Evolutionary conservation across 768 basidiomycete species (phyloP).

Genomic region (Tulasnella calospora): DNA sequence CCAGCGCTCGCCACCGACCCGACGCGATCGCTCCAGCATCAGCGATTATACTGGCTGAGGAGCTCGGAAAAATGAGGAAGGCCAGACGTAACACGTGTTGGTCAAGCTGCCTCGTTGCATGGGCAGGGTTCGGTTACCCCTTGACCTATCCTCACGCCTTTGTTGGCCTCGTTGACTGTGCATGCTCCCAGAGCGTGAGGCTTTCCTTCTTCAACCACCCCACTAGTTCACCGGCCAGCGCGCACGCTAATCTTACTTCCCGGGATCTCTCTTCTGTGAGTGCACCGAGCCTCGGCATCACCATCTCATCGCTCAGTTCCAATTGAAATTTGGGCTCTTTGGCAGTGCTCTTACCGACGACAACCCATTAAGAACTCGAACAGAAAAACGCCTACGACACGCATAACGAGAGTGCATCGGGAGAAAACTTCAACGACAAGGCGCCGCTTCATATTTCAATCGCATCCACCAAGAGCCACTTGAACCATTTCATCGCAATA

Average conservation of each 20-base stretch:
- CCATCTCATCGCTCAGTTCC: neutral
- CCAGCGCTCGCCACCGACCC: slow-evolving; percentile 1
- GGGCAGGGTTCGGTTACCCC: slow-evolving; percentile 22
- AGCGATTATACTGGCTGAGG: neutral
- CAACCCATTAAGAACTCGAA: neutral
- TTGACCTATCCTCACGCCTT: slow-evolving; percentile 9
- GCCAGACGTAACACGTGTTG: slow-evolving; percentile 6
- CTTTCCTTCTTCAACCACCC: slow-evolving; percentile 9
- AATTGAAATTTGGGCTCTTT: neutral
- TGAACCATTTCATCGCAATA: neutral
- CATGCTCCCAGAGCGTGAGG: slow-evolving; percentile 11
- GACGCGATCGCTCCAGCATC: neutral
- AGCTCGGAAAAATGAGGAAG: neutral
- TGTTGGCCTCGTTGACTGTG: slow-evolving; percentile 26
- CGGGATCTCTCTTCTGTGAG: slow-evolving; percentile 8
- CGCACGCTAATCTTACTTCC: slow-evolving; percentile 1
- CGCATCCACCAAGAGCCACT: slow-evolving; percentile 5
- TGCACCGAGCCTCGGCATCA: neutral
- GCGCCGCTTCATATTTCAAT: neutral
- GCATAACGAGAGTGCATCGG: neutral
- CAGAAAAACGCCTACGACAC: slow-evolving; percentile 17
- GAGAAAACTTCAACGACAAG: neutral
- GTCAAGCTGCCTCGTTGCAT: slow-evolving; percentile 22
- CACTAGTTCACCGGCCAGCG: slow-evolving; percentile 12
- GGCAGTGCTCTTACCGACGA: slow-evolving; percentile 17